These are phyloP conservation scores for Babesia divergens DNA, from an alignment of 169 alveolate genomes.

Conservation along the genomic window DNA sequence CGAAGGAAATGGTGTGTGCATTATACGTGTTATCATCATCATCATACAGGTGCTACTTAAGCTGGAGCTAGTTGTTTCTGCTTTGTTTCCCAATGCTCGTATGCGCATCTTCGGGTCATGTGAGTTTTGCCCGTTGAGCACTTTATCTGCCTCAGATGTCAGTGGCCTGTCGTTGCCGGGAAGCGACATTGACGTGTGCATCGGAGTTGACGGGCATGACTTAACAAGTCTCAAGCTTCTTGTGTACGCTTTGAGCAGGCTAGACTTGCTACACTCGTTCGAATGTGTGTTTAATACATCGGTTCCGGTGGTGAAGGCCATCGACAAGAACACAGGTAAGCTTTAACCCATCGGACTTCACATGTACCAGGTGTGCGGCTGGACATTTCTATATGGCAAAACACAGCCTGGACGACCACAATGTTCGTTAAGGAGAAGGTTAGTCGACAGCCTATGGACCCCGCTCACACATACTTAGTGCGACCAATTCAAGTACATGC, in stretches of 20 bases:
- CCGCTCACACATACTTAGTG: slow-evolving; percentile 31
- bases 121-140: neutral
- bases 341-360: neutral
- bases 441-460: neutral
- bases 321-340: slow-evolving; percentile 61
- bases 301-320: slow-evolving; percentile 63
- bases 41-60: neutral
- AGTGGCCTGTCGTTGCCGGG: slow-evolving; percentile 65
- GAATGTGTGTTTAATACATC: slow-evolving; percentile 61
- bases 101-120: slow-evolving; percentile 61
- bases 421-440: slow-evolving; percentile 53
- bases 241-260: slow-evolving; percentile 48
- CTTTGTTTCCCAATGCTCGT: slow-evolving; percentile 55
- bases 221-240: slow-evolving; percentile 24
- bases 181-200: slow-evolving; percentile 56
- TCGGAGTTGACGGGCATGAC: slow-evolving; percentile 39
- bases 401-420: slow-evolving; percentile 40
- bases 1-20: slow-evolving; percentile 42
- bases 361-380: slow-evolving; percentile 24
- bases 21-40: too few relatives aligned
- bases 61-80: slow-evolving; percentile 47
- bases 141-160: slow-evolving; percentile 13
- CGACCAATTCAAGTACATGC: slow-evolving; percentile 66
- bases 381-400: slow-evolving; percentile 42
- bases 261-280: slow-evolving; percentile 61